phyloP scores from a whole-genome alignment of 1,284 basidiomycete species.

The Coniferiporia sulphurascens region DNA sequence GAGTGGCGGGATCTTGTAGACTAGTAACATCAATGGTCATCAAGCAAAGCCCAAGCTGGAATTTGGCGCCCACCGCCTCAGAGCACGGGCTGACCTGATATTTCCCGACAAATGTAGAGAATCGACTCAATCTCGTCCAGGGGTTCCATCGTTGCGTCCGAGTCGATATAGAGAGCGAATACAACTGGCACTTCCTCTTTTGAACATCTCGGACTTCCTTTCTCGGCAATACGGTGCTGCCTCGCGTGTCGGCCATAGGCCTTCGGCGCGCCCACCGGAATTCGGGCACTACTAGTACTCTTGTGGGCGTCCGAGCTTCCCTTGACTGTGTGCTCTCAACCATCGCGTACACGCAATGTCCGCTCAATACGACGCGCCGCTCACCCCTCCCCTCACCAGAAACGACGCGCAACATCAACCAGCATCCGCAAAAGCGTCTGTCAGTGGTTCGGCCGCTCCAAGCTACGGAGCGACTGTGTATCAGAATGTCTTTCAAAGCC shows the following conservation, averaged over 20 bases:
- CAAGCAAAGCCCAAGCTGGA: neutral
- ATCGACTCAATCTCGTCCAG: constrained; percentile 77
- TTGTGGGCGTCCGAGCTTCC: too few relatives aligned
- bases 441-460: neutral
- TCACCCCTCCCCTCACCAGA: constrained; percentile 10
- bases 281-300: too few relatives aligned
- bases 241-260: too few relatives aligned
- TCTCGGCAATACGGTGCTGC: neutral
- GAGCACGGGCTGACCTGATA: constrained; percentile 53
- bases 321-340: constrained; percentile 24
- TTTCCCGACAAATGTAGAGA: constrained; percentile 80
- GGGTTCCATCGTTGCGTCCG: constrained; percentile 41
- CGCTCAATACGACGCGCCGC: constrained; percentile 28
- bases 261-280: too few relatives aligned
- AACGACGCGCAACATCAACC: constrained; percentile 3
- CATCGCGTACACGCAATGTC: neutral
- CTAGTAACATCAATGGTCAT: constrained; percentile 32
- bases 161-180: constrained; percentile 1
- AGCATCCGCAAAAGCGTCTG: neutral
- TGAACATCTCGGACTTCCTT: neutral
- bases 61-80: constrained; percentile 19
- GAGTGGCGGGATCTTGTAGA: constrained; percentile 79
- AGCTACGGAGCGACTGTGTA: constrained; percentile 1
- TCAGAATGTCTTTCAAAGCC: constrained; percentile 5
- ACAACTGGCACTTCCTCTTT: neutral